Percentiles rank a stretch among this genome's conserved stretches.
phyloP scores from a whole-genome alignment of 2,329 filamentous ascomycete genomes.

The Cercospora sojina region DNA sequence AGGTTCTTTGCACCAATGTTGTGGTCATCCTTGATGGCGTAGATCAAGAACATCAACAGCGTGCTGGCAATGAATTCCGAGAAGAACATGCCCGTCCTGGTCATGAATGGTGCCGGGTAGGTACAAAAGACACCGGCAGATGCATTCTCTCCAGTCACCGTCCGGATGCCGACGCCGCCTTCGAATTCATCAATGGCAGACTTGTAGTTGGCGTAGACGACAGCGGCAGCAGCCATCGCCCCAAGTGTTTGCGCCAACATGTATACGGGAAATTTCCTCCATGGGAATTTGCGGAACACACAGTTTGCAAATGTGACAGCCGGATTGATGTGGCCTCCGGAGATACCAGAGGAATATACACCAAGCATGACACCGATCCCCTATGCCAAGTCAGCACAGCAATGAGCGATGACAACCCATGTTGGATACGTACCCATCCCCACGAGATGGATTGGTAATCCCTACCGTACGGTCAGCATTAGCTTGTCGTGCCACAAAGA shows the following conservation, averaged over 20 bases:
- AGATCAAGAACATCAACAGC: slow-evolving; percentile 70
- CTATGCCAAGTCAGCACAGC: slow-evolving; percentile 22
- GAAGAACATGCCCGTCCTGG: slow-evolving; percentile 66
- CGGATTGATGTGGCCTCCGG: slow-evolving; percentile 41
- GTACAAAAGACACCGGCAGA: slow-evolving; percentile 73
- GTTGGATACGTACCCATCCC: slow-evolving; percentile 30
- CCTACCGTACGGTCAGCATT: not conserved
- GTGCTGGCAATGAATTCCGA: slow-evolving; percentile 68
- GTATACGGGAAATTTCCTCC: slow-evolving; percentile 70
- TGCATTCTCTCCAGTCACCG: slow-evolving; percentile 56
- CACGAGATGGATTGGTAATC: slow-evolving; percentile 52
- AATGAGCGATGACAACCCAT: slow-evolving; percentile 1
- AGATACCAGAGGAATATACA: slow-evolving; percentile 42
- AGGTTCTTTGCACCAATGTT: slow-evolving; percentile 59
- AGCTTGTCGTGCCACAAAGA: not conserved
- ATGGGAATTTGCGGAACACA: slow-evolving; percentile 55
- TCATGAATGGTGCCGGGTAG: slow-evolving; percentile 67
- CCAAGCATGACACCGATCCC: slow-evolving; percentile 68
- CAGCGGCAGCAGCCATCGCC: slow-evolving; percentile 57
- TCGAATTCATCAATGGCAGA: slow-evolving; percentile 39
- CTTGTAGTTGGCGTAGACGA: slow-evolving; percentile 47
- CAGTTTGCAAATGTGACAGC: slow-evolving; percentile 71
- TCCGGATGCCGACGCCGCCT: slow-evolving; percentile 58
- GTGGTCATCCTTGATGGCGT: slow-evolving; percentile 61
- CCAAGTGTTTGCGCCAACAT: slow-evolving; percentile 57